phyloP scores from a whole-genome alignment of 257 asterid species.

The Prunella vulgaris region DNA sequence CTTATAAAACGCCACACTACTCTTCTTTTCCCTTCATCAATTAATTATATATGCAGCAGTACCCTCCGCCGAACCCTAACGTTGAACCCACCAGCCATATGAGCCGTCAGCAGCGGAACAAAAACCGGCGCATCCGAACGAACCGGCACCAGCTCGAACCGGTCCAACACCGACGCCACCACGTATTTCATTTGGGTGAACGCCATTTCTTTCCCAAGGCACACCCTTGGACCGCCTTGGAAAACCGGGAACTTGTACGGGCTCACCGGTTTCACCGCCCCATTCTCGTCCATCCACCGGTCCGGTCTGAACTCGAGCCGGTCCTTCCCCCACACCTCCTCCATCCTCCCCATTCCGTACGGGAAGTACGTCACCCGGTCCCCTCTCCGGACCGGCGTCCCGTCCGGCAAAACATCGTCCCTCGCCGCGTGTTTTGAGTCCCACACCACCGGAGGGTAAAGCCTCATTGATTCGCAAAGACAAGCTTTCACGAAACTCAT shows the following conservation, averaged over 20 bases:
- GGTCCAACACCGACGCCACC: slow-evolving; percentile 47
- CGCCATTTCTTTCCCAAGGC: slow-evolving; percentile 86
- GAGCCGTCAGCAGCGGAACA: slow-evolving; percentile 53
- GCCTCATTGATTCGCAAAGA: slow-evolving; percentile 70
- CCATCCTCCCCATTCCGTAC: slow-evolving; percentile 91
- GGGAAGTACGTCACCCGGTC: slow-evolving; percentile 75
- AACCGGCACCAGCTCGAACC: slow-evolving; percentile 44
- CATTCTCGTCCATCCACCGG: slow-evolving; percentile 47
- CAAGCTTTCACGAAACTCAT: slow-evolving; percentile 55
- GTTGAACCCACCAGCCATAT: slow-evolving; percentile 60
- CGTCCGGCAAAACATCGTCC: slow-evolving; percentile 72
- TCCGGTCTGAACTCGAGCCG: slow-evolving; percentile 59
- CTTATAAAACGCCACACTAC: neutral
- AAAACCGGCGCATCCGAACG: slow-evolving; percentile 35
- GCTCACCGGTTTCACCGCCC: slow-evolving; percentile 28
- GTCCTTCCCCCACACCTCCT: slow-evolving; percentile 67
- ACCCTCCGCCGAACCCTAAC: slow-evolving; percentile 39
- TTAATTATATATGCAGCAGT: too few species aligned
- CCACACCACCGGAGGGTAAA: slow-evolving; percentile 96
- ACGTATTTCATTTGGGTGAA: slow-evolving; percentile 71
- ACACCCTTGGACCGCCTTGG: slow-evolving; percentile 84
- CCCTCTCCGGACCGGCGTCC: slow-evolving; percentile 49
- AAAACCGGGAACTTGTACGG: slow-evolving; percentile 73
- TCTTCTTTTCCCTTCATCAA: too few species aligned
- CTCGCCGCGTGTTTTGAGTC: slow-evolving; percentile 68